A percentile compares a stretch with the other conserved stretches of the same genome.
Conservation (phyloP, 257 asterid genomes). For the Solanum bukasovii region DNA sequence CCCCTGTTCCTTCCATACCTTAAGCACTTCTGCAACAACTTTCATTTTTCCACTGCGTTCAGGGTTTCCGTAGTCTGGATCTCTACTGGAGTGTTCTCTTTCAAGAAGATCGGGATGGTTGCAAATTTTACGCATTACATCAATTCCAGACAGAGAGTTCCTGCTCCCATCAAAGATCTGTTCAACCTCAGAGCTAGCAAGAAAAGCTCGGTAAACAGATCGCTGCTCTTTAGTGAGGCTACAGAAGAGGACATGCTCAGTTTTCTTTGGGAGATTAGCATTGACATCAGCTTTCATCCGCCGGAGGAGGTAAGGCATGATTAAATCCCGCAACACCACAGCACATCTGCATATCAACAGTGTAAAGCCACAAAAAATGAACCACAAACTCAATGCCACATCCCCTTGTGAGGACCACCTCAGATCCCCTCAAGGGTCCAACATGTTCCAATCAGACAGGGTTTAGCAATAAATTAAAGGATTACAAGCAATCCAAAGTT, state of each 20-base stretch:
- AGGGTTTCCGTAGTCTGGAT: slow-evolving; percentile 92
- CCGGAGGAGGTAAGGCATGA: slow-evolving; percentile 98
- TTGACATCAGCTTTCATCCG: slow-evolving; percentile 94
- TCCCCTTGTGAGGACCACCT: not conserved
- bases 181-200: slow-evolving; percentile 97
- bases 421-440: not conserved
- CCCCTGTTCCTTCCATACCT: slow-evolving; percentile 92
- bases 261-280: slow-evolving; percentile 86
- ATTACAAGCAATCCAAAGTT: not conserved
- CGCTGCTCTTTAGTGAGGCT: slow-evolving; percentile 85
- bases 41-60: slow-evolving; percentile 92
- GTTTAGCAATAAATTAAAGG: not conserved
- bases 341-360: slow-evolving; percentile 66
- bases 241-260: slow-evolving; percentile 97
- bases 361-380: not conserved
- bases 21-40: slow-evolving; percentile 82
- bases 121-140: slow-evolving; percentile 95
- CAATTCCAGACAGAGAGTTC: slow-evolving; percentile 86
- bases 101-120: slow-evolving; percentile 98
- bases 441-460: not conserved
- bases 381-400: not conserved
- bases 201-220: slow-evolving; percentile 88
- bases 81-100: slow-evolving; percentile 71
- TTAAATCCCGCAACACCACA: slow-evolving; percentile 87
- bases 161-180: slow-evolving; percentile 81